A percentile compares a stretch with the other conserved stretches of the same genome.
phyloP scores from a whole-genome alignment of 2,329 filamentous ascomycete genomes.

The Aspergillus sp. region DNA sequence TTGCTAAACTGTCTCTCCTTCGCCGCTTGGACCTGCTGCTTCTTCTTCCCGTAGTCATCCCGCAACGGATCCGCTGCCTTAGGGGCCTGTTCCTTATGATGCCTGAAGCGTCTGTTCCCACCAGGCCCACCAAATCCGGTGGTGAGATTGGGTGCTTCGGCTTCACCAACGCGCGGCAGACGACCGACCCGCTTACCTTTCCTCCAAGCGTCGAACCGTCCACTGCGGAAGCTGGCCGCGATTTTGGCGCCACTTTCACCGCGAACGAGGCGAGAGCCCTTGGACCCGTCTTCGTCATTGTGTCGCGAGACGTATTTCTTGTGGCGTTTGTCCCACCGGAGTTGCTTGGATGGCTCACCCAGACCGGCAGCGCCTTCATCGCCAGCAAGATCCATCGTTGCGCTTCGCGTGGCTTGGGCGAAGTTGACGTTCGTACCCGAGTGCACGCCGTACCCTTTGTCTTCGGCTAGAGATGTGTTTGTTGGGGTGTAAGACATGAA shows the following conservation, averaged over 20 bases:
- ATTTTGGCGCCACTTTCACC: conserved; percentile 96
- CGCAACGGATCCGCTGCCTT: conserved; percentile 89
- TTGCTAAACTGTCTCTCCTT: conserved; percentile 53
- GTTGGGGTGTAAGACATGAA: conserved; percentile 96
- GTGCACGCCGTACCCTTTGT: conserved; percentile 88
- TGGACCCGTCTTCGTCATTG: conserved; percentile 91
- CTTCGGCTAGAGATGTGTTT: conserved; percentile 71
- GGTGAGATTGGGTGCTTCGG: conserved; percentile 47
- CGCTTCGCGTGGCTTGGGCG: conserved; percentile 74
- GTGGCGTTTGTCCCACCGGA: conserved; percentile 95
- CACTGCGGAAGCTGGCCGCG: conserved; percentile 83
- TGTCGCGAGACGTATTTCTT: conserved; percentile 88
- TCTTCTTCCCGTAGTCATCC: conserved; percentile 82
- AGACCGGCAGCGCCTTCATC: conserved; percentile 75
- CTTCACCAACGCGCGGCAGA: conserved; percentile 74
- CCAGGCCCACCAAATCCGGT: conserved; percentile 26
- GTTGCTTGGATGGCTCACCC: conserved; percentile 63
- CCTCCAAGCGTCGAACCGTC: conserved; percentile 88
- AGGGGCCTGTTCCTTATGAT: conserved; percentile 78
- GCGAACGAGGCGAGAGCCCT: conserved; percentile 64
- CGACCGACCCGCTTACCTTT: conserved; percentile 72
- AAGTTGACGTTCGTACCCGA: conserved; percentile 71
- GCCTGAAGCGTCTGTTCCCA: conserved; percentile 61
- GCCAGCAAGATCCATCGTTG: conserved; percentile 84
- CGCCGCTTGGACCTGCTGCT: conserved; percentile 81